Evolutionary conservation across 495 filamentous ascomycete genomes (phyloP).

Genomic region (Hypoxylon lienhwacheense): DNA sequence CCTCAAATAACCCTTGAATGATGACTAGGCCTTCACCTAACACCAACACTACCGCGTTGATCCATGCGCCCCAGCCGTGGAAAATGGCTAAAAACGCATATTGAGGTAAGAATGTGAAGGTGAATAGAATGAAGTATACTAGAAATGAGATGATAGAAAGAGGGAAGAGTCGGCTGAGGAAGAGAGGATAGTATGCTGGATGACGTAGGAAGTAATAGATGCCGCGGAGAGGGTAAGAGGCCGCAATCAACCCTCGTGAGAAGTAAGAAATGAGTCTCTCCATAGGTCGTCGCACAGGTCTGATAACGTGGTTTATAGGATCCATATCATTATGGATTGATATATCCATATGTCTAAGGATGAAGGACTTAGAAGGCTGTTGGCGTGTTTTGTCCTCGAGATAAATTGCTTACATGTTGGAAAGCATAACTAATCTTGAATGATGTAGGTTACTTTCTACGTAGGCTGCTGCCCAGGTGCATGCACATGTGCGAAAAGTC

Average conservation of each 20-base stretch:
- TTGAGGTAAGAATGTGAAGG: constrained; percentile 88
- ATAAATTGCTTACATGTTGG: too few relatives aligned
- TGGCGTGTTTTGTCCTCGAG: constrained; percentile 2
- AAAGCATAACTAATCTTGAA: too few relatives aligned
- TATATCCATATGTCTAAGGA: background rate
- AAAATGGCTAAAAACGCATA: constrained; percentile 77
- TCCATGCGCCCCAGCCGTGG: constrained; percentile 76
- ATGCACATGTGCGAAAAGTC: too few relatives aligned
- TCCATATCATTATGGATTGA: constrained; percentile 29
- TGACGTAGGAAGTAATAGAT: constrained; percentile 75
- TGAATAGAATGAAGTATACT: constrained; percentile 74
- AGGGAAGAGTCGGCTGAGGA: constrained; percentile 68
- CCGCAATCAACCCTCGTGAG: constrained; percentile 37
- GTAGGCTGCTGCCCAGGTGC: too few relatives aligned
- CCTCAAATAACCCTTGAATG: constrained; percentile 74
- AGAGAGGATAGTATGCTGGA: constrained; percentile 65
- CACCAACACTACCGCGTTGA: constrained; percentile 76
- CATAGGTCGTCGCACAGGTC: constrained; percentile 34
- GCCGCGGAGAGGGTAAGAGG: constrained; percentile 56
- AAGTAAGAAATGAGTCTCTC: constrained; percentile 36
- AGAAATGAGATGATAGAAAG: constrained; percentile 71
- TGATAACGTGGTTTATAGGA: constrained; percentile 19
- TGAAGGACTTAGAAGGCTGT: background rate
- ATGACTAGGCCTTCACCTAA: constrained; percentile 80
- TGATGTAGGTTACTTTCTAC: too few relatives aligned